phyloP scores from a whole-genome alignment of 208 protist genomes.

The Endotrypanum monterogeii region DNA sequence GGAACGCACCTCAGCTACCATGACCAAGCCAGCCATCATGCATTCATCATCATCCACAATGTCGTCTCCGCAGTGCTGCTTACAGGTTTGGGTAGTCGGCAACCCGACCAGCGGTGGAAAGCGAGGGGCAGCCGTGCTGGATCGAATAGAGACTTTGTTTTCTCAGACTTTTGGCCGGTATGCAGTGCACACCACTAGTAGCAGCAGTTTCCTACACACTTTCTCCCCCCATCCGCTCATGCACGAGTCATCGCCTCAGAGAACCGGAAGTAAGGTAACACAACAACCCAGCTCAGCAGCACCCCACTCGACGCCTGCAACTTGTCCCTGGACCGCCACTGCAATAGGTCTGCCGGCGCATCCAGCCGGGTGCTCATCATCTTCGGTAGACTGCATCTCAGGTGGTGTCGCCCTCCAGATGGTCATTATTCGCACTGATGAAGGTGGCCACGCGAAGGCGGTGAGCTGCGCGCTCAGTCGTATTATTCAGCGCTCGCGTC shows the following conservation, averaged over 20 bases:
- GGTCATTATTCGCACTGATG: constrained; percentile 22
- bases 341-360: background rate
- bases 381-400: background rate
- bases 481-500: constrained; percentile 17
- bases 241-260: background rate
- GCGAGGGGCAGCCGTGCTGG: constrained; percentile 20
- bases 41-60: background rate
- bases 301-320: background rate
- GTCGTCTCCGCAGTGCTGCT: background rate
- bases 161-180: constrained; percentile 2
- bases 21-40: background rate
- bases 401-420: constrained; percentile 5
- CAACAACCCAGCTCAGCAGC: background rate
- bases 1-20: background rate
- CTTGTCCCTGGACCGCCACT: constrained; percentile 9
- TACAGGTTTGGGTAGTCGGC: constrained; percentile 56
- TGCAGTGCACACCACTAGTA: constrained; percentile 15
- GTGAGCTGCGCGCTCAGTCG: constrained; percentile 23
- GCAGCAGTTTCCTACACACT: constrained; percentile 14
- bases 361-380: background rate
- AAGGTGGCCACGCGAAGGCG: constrained; percentile 14
- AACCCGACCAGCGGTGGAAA: constrained; percentile 65
- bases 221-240: background rate
- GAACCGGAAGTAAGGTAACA: background rate
- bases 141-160: constrained; percentile 13